Base-by-base conservation (phyloP, 768 basidiomycete species). In the Gloeopeniophorella convolvens region DNA sequence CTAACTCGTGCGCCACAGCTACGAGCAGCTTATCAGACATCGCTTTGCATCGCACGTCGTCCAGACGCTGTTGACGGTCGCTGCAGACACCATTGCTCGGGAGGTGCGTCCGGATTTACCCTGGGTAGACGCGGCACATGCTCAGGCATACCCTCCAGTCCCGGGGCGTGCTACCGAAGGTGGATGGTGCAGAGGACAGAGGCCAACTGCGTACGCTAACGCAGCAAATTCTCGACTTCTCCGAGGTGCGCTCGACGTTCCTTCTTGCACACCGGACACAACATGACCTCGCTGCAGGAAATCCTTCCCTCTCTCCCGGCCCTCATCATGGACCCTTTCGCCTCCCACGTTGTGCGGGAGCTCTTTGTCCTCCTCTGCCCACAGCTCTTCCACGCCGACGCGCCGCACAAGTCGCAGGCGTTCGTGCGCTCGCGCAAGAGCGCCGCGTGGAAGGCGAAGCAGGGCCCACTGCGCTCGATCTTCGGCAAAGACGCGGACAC, bases 11-110 rank as follows among this genome's bases (percentile, higher is more conserved):
- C 31, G 41, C 21, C 28, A 13, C 51, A 85, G 89, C 6, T 86
- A 81, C 55, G 80, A 79, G 51, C 61, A 69, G 20, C 72, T 93
- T 23, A 69, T 76, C 24, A 80, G 75, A 61, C 87, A 98, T 61
- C 79, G 93, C 24, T 98, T 96, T 71, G 91, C 86, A 13, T 95
- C 93, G 21, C 94, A 97, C 78, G 94, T 96, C 6, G 87, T 87
- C 59, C 92, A 97, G 65, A 97, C 92, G 1, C 68, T 96, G 56
- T 75, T 97, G 57, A 76, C 75, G 2, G 78, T 89, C 20, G 78
- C 80, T 5, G 61, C 60, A 24, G 75, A 81, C 36, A 86, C 86
- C 0, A 66, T 89, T 36, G 70, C 76, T 21, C 72, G 88, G 63
- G 89, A 90, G 75, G 86, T 85, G 54, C 23, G 67, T 54, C 7